Evolutionary conservation across 2,329 filamentous ascomycete genomes (phyloP), one percentile per base, ranked within the genome.

Genomic region (Alternaria consortialis): DNA sequence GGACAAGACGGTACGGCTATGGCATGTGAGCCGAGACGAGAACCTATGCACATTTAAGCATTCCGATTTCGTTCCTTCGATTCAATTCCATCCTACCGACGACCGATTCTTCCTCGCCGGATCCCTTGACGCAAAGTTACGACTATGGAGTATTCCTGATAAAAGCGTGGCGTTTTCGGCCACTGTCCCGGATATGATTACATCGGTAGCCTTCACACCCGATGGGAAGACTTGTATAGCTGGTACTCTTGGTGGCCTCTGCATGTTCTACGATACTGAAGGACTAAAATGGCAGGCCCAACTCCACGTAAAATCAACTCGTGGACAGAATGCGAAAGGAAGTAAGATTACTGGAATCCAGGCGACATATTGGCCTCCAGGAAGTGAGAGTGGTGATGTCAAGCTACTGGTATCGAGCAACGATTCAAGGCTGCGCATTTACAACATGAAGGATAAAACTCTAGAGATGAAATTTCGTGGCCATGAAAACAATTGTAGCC

Each of bases 311-410:
- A 89, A 94, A 44, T 97, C 94, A 0, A 93, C 93, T 0, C 87
- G 94, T 60, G 94, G 95, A 3, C 94, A 93, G 74, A 98, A 97
- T 73, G 91, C 94, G 5, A 97, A 97, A 77, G 94, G 94, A 6
- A 97, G 93, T 81, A 99, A 99, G 77, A 97, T 99, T 69, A 98
- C 95, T 0, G 94, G 93, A 7, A 97, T 99, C 54, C 89, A 94
- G 72, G 91, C 93, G 0, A 88, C 90, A 65, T 79, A 82, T 15
- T 83, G 88, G 50, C 88, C 88, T 5, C 83, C 84, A 2, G 81
- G 84, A 23, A 81, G 86, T 52, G 81, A 82, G 2, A 86, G 86
- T 36, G 87, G 87, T 1, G 90, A 94, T 54, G 85, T 92, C 52
- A 97, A 96, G 72, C 83, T 99, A 3, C 83, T 99, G 7, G 89